Evolutionary conservation across 2,329 filamentous ascomycete genomes (phyloP).

Genomic region (Xylariaceae sp.): DNA sequence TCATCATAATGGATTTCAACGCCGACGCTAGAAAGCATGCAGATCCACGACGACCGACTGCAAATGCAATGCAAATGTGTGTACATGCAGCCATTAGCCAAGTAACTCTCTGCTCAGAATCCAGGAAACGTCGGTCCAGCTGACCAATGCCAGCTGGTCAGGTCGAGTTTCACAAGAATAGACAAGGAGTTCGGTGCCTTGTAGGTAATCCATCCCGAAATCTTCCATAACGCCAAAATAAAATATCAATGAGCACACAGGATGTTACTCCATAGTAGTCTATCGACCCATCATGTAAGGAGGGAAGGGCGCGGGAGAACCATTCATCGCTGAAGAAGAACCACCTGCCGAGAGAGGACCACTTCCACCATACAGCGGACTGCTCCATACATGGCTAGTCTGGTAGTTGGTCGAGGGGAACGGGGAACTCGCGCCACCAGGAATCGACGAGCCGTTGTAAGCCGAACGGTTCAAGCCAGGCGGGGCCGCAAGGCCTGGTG

Average conservation of each 20-base stretch:
- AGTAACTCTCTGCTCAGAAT: constrained; percentile 17
- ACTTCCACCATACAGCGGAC: constrained; percentile 16
- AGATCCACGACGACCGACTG: constrained; percentile 20
- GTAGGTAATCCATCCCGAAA: neutral
- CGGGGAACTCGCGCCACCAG: constrained; percentile 17
- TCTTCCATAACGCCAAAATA: constrained; percentile 5
- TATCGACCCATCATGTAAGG: constrained; percentile 26
- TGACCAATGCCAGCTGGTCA: constrained; percentile 5
- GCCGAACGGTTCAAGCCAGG: constrained; percentile 53
- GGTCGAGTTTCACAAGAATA: constrained; percentile 1
- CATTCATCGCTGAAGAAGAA: constrained; percentile 19
- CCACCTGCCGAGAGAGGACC: constrained; percentile 18
- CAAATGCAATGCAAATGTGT: constrained; percentile 25
- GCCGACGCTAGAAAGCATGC: constrained; percentile 28
- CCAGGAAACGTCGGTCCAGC: constrained; percentile 10
- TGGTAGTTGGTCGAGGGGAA: constrained; percentile 19
- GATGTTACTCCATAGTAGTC: neutral
- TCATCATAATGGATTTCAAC: constrained; percentile 24
- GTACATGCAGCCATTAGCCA: constrained; percentile 18
- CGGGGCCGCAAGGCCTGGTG: constrained; percentile 73
- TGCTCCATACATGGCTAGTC: constrained; percentile 21
- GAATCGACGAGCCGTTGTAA: constrained; percentile 17
- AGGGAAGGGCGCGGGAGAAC: constrained; percentile 17
- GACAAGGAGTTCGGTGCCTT: neutral
- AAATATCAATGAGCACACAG: neutral